Base-by-base conservation (phyloP, 177 flowering plant species). In the Vitis hybrid region DNA sequence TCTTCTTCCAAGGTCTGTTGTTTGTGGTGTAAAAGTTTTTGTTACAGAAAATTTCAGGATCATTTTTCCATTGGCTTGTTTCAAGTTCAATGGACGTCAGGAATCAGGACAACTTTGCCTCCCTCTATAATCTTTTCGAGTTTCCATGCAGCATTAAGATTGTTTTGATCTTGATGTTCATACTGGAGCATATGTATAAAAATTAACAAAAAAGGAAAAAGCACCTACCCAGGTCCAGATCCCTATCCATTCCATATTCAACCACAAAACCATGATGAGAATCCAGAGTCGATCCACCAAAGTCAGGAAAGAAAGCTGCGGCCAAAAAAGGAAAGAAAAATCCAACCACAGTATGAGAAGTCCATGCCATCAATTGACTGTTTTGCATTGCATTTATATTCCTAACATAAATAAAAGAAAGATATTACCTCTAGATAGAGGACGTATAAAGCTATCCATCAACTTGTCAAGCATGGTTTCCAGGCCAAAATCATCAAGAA, bases 251-350 rank as follows among this genome's bases (percentile, higher is more conserved):
- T 71, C 98, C 98, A 88, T 95, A 95, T 72, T 93, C 97, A 80
- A 93, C 98, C 75, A 95, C 90, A 81, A 95, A 95, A 63, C 98
- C 99, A 86, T 95, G 98, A 86, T 95, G 99, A 59, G 93, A 82
- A 81, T 93, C 99, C 66, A 93, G 81, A 2, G 92, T 80, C 9
- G 89, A 74, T 71, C 98, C 99, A 65, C 98, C 97, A 79, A 95
- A 94, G 76, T 91, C 99, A 70, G 87, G 81, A 78, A 86, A 95
- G 77, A 91, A 87, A 74, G 88, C 99, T 95, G 88, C 90, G 84
- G 8, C 46, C 46, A 9, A 54, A 74, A 5, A 63, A 73, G 17
- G 71, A 53, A 17, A 3, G 53, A 41, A 69, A 64, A 15, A 15
- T 15, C 18, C 64, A 60, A 27, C 21, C 50, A 55, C 58, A 49